Evolutionary conservation across 139 green algal genomes (phyloP), one percentile per base, ranked within the genome.

Genomic region (Micromonas commoda): DNA sequence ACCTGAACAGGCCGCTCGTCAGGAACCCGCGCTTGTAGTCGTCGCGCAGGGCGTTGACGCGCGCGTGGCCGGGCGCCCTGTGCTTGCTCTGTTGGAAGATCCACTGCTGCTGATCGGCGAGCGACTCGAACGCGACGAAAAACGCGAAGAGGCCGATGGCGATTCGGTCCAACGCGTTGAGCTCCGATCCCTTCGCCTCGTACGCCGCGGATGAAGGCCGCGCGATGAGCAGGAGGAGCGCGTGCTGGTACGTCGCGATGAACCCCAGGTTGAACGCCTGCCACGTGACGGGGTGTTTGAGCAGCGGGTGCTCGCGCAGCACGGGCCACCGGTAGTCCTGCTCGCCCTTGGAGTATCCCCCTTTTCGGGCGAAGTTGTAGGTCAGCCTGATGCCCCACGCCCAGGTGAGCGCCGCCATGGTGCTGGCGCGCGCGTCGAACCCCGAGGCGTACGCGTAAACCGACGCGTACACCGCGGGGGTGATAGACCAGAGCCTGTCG

Each of bases 31-130:
- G 68, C 51, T 63, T 19, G 67, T 82, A 81, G 53, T 81, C 76
- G 16, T 60, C 65, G 19, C 29, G 21, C 1, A 29, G 53, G 37
- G 21, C 53, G 3, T 21, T 6, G 33, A 67, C 45, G 6, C 39
- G 35, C 51, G 65, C 45, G 34, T 67, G 35, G 29, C 32, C 35
- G 20, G 13, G 66, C 61, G 61, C 61, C 13, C 61, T 13, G 26
- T 66, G 3, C 71, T 83, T 83, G 2, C 24, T 34, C 26, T 75
- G 33, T 4, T 83, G 78, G 52, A 79, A 83, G 13, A 32, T 5
- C 79, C 79, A 83, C 64, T 83, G 79, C 71, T 83, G 72, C 37
- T 83, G 26, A 57, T 83, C 79, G 2, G 79, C 79, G 64, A 77
- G 35, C 38, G 28, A 51, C 35, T 83, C 79, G 4, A 72, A 21